Evolutionary conservation across 441 rosid genomes (phyloP).

Genomic region (Populus tomentosa): DNA sequence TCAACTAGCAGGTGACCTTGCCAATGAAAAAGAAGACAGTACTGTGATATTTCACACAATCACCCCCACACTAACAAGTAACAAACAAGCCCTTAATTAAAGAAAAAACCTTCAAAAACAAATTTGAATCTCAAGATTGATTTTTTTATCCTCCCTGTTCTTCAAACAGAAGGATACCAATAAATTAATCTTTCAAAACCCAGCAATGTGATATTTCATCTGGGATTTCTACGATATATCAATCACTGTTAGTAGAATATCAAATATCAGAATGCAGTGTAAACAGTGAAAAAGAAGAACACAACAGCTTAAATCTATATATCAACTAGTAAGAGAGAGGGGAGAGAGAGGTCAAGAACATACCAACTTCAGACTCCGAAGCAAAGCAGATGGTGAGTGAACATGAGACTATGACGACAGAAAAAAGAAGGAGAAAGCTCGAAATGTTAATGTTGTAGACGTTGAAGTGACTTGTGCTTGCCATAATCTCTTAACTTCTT

Average conservation of each 20-base stretch:
- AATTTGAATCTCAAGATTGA: too few relatives aligned
- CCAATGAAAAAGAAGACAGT: not conserved
- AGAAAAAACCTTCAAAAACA: too few relatives aligned
- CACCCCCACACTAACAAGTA: too few relatives aligned
- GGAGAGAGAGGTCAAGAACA: not conserved
- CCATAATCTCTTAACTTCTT: not conserved
- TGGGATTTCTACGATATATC: too few relatives aligned
- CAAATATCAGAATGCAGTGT: too few relatives aligned
- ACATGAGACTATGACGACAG: not conserved
- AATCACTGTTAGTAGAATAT: too few relatives aligned
- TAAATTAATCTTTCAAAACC: too few relatives aligned
- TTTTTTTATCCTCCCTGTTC: too few relatives aligned
- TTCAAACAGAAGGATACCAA: too few relatives aligned
- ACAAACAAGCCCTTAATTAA: not conserved
- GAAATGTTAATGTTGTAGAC: not conserved
- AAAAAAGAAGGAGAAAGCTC: not conserved
- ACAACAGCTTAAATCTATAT: not conserved
- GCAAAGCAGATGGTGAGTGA: not conserved
- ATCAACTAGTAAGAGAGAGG: not conserved
- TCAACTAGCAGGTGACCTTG: too few relatives aligned
- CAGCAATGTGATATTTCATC: too few relatives aligned
- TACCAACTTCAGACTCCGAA: conserved; percentile 8
- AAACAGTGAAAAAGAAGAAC: not conserved
- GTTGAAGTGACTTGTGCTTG: not conserved
- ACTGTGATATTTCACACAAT: too few relatives aligned